Evolutionary conservation across 2,329 filamentous ascomycete genomes (phyloP).

Genomic region (Cladorrhinum sp.): DNA sequence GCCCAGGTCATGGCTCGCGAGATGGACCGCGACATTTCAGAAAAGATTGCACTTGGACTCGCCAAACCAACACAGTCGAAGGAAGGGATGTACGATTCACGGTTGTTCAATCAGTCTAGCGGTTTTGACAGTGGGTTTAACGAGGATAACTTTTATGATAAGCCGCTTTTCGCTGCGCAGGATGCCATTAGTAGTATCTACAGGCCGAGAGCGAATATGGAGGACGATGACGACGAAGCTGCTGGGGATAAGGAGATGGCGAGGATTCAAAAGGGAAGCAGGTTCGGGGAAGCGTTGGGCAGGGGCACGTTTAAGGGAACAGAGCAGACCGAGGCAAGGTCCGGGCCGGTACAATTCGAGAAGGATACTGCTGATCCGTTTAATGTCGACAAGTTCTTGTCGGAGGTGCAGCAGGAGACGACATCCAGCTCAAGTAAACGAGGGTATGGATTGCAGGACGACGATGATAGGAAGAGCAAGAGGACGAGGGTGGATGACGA

Average conservation of each 20-base stretch:
- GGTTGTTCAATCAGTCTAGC: constrained; percentile 89
- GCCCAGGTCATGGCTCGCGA: constrained; percentile 92
- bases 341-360: constrained; percentile 95
- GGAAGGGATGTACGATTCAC: constrained; percentile 95
- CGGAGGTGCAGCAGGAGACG: constrained; percentile 63
- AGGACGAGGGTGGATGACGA: constrained; percentile 77
- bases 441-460: constrained; percentile 72
- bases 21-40: constrained; percentile 93
- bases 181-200: constrained; percentile 96
- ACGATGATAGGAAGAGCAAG: constrained; percentile 61
- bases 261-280: constrained; percentile 78
- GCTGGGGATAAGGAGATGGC: constrained; percentile 80
- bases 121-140: constrained; percentile 93
- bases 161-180: constrained; percentile 92
- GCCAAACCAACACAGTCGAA: constrained; percentile 91
- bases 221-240: constrained; percentile 74
- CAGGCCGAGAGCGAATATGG: constrained; percentile 70
- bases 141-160: constrained; percentile 96
- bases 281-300: constrained; percentile 83
- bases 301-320: constrained; percentile 89
- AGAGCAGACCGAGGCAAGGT: constrained; percentile 76
- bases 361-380: constrained; percentile 82
- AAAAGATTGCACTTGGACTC: constrained; percentile 91
- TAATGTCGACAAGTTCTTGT: constrained; percentile 90
- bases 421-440: constrained; percentile 59